These are phyloP conservation scores for Melanopsichium pennsylvanicum DNA, from an alignment of 1,284 basidiomycete species.

Conservation along the genomic window DNA sequence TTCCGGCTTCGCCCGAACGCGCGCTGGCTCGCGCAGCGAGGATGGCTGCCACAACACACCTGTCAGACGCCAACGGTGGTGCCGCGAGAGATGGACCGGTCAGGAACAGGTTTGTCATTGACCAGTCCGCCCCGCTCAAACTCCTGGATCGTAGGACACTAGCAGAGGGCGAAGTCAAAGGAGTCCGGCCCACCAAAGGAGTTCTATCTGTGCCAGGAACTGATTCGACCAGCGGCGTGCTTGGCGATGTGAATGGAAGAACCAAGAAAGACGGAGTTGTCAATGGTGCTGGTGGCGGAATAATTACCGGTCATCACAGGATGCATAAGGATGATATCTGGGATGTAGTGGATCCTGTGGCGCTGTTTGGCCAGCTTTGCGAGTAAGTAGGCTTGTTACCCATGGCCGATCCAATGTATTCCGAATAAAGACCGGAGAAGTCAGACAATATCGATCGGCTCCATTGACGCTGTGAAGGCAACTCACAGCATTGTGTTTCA, in stretches of 20 bases:
- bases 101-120: constrained; percentile 54
- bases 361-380: constrained; percentile 49
- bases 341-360: constrained; percentile 62
- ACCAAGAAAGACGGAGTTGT: constrained; percentile 21
- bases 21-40: constrained; percentile 24
- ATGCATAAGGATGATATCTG: constrained; percentile 57
- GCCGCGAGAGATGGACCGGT: constrained; percentile 8
- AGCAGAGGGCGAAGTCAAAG: constrained; percentile 42
- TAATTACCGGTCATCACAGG: constrained; percentile 14
- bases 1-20: constrained; percentile 17
- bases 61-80: constrained; percentile 17
- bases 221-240: constrained; percentile 15
- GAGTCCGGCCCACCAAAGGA: constrained; percentile 35
- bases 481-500: no score
- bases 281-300: not conserved
- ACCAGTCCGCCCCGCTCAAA: constrained; percentile 54
- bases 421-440: no score
- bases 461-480: no score
- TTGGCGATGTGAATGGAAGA: constrained; percentile 38
- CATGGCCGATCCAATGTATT: no score
- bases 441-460: no score
- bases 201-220: constrained; percentile 31
- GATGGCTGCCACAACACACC: constrained; percentile 47
- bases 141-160: constrained; percentile 53
- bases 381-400: no score